These are phyloP conservation scores for Trametes sp. DNA, from an alignment of 1,284 basidiomycete species.

Conservation along the genomic window DNA sequence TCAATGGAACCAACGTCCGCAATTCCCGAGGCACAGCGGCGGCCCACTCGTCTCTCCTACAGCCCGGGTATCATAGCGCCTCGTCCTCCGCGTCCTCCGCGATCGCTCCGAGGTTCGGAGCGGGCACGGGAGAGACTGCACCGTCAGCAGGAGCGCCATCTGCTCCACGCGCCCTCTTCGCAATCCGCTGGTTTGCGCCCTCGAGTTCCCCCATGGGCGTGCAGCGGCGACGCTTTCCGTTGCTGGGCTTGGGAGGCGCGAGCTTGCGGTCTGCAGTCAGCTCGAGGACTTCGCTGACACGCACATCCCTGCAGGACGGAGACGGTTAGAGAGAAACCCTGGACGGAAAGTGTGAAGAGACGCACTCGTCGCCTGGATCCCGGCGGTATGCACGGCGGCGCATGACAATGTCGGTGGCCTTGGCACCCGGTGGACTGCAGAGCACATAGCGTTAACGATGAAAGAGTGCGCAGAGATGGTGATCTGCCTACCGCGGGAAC, in stretches of 20 bases:
- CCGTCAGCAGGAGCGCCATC: too few relatives aligned
- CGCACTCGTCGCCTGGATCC: background rate
- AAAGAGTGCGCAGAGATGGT: background rate
- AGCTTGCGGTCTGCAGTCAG: background rate
- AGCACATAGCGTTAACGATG: background rate
- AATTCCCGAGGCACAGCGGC: too few relatives aligned
- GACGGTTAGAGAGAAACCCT: background rate
- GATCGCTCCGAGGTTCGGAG: background rate
- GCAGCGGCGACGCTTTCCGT: slow-evolving; percentile 6
- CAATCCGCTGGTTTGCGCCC: too few relatives aligned
- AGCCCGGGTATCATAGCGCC: background rate
- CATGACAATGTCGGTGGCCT: slow-evolving; percentile 1
- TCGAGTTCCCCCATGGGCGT: background rate
- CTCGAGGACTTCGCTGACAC: background rate
- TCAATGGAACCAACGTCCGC: too few relatives aligned
- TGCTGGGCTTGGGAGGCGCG: background rate
- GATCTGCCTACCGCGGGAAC: slow-evolving; percentile 1
- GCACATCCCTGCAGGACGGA: background rate
- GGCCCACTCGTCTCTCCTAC: too few relatives aligned
- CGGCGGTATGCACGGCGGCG: background rate
- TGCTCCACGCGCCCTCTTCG: too few relatives aligned
- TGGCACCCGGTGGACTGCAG: slow-evolving; percentile 1
- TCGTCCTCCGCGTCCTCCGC: background rate
- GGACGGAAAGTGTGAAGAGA: background rate
- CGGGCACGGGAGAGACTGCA: too few relatives aligned